phyloP scores from a whole-genome alignment of 1,284 basidiomycete genomes.

The Ustilago loliicola region DNA sequence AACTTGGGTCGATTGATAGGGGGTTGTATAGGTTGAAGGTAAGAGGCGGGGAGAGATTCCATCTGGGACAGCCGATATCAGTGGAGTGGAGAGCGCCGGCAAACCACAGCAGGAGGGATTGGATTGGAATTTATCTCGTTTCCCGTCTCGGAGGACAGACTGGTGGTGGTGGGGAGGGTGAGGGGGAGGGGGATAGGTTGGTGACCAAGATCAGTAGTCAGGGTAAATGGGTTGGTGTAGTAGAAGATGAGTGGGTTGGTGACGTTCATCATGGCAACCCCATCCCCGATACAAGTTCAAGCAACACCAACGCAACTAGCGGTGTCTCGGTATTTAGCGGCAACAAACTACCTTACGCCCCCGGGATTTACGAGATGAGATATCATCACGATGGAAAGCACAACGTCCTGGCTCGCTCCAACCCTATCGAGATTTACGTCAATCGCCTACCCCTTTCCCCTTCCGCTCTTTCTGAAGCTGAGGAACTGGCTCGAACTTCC shows the following conservation, averaged over 20 bases:
- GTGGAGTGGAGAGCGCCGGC: slow-evolving; percentile 88
- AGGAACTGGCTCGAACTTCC: slow-evolving; percentile 74
- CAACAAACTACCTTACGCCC: slow-evolving; percentile 80
- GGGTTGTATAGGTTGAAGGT: slow-evolving; percentile 44
- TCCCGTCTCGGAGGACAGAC: too few relatives aligned
- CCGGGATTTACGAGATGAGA: slow-evolving; percentile 86
- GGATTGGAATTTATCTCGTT: slow-evolving; percentile 87
- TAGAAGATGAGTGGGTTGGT: slow-evolving; percentile 92
- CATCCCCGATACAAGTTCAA: not conserved
- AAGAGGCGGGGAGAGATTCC: slow-evolving; percentile 75
- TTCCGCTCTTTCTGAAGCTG: slow-evolving; percentile 70
- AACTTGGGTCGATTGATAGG: slow-evolving; percentile 54
- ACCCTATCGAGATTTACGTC: slow-evolving; percentile 88
- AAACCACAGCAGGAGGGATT: slow-evolving; percentile 91
- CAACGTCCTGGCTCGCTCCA: slow-evolving; percentile 88
- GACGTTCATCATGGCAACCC: slow-evolving; percentile 73
- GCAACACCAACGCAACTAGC: not conserved
- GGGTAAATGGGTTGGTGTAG: slow-evolving; percentile 93
- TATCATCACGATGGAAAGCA: slow-evolving; percentile 80
- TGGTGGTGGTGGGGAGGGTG: slow-evolving; percentile 27
- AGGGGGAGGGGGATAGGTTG: slow-evolving; percentile 35
- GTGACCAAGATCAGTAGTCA: slow-evolving; percentile 84
- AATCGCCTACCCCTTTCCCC: slow-evolving; percentile 78
- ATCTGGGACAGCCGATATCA: slow-evolving; percentile 88
- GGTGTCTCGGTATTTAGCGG: slow-evolving; percentile 70